These are phyloP conservation scores for Gaeumannomyces tritici DNA, from an alignment of 2,329 filamentous ascomycete genomes.

Conservation along the genomic window DNA sequence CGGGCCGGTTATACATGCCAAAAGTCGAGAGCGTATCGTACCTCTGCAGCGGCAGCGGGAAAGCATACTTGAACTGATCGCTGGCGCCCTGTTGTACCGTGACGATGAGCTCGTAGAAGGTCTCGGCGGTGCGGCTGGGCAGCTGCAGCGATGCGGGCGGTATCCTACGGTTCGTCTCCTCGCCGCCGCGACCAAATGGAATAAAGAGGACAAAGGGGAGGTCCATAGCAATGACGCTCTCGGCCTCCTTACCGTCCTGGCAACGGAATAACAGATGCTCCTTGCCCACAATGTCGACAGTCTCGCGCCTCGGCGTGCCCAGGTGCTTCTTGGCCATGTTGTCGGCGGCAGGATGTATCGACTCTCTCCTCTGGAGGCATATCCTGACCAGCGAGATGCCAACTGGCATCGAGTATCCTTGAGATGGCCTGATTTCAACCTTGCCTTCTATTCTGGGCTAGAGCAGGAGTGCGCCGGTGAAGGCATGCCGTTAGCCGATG, in stretches of 20 bases:
- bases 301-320: slow-evolving; percentile 81
- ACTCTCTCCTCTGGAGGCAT: slow-evolving; percentile 85
- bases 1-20: slow-evolving; percentile 97
- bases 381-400: slow-evolving; percentile 89
- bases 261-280: slow-evolving; percentile 90
- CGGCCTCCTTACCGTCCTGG: slow-evolving; percentile 71
- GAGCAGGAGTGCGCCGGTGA: background rate
- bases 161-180: slow-evolving; percentile 81
- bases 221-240: slow-evolving; percentile 91
- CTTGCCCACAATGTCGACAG: slow-evolving; percentile 87
- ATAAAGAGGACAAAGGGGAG: slow-evolving; percentile 96
- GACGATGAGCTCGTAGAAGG: slow-evolving; percentile 92
- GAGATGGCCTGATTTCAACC: slow-evolving; percentile 84
- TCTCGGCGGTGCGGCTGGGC: slow-evolving; percentile 89
- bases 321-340: slow-evolving; percentile 88
- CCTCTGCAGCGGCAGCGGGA: slow-evolving; percentile 80
- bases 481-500: background rate
- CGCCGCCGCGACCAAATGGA: slow-evolving; percentile 82
- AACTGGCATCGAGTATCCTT: slow-evolving; percentile 81
- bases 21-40: slow-evolving; percentile 98
- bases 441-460: slow-evolving; percentile 96
- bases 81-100: slow-evolving; percentile 85
- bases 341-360: slow-evolving; percentile 92
- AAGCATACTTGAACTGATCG: slow-evolving; percentile 81
- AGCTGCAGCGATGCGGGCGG: slow-evolving; percentile 88